Conservation (phyloP, 2,329 filamentous ascomycete genomes). For the Neofusicoccum sp. region DNA sequence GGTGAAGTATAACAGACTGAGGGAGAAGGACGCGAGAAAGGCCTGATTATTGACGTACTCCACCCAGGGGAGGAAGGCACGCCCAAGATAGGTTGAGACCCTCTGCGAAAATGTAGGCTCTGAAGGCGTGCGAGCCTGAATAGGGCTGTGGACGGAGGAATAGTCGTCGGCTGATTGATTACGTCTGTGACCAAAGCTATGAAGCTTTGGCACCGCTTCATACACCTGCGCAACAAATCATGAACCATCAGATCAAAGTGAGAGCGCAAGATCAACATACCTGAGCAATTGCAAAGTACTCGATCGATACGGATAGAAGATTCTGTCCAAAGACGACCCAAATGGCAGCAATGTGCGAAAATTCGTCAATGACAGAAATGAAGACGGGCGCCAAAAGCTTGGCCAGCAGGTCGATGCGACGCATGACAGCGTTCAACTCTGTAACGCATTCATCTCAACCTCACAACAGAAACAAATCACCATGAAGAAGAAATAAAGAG, state of each 20-base stretch:
- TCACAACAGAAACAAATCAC: not conserved
- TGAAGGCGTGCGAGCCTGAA: not conserved
- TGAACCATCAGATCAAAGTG: not conserved
- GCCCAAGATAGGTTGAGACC: not conserved
- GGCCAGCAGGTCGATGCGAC: constrained; percentile 61
- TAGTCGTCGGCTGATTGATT: not conserved
- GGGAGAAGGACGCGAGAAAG: constrained; percentile 59
- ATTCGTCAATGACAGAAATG: constrained; percentile 53
- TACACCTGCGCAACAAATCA: constrained; percentile 37
- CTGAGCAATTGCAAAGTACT: constrained; percentile 56
- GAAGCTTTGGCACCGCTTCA: constrained; percentile 40
- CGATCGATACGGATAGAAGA: constrained; percentile 49
- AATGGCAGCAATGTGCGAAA: constrained; percentile 55
- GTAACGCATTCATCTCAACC: not conserved
- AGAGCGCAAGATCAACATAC: constrained; percentile 33
- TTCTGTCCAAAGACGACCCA: constrained; percentile 55
- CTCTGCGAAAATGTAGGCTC: not conserved
- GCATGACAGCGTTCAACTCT: constrained; percentile 59
- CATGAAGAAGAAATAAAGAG: constrained; percentile 19
- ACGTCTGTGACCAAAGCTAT: not conserved
- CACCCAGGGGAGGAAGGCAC: not conserved
- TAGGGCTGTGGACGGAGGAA: not conserved
- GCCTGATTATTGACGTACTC: constrained; percentile 42
- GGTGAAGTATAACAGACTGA: constrained; percentile 44
- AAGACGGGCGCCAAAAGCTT: constrained; percentile 59